Percentiles rank a stretch among this genome's conserved stretches.
These are phyloP conservation scores for Grigorovia transvaalensis DNA, from an alignment of 805 yeast genomes.

Conservation along the genomic window DNA sequence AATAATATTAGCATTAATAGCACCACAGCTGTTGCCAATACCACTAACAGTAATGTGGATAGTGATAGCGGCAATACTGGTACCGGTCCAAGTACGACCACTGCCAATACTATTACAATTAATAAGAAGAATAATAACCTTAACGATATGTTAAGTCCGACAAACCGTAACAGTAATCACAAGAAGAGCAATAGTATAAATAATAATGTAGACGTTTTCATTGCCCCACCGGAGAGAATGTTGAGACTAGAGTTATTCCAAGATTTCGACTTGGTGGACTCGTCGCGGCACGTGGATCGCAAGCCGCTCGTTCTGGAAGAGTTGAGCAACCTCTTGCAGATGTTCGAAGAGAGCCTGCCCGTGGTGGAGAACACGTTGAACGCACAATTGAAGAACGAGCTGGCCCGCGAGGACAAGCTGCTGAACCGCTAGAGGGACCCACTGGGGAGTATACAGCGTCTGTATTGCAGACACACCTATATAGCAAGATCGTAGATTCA, in stretches of 20 bases:
- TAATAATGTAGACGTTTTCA: not conserved
- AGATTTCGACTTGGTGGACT: conserved; percentile 13
- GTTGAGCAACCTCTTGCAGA: conserved; percentile 17
- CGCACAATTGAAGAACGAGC: conserved; percentile 10
- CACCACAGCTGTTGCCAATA: not conserved
- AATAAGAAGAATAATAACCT: not conserved
- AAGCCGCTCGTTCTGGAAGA: conserved; percentile 25
- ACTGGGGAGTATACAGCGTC: not conserved
- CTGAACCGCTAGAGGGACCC: not conserved
- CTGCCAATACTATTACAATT: not conserved
- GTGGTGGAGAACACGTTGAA: conserved; percentile 21
- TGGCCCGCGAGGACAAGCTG: not conserved
- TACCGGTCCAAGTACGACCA: no score
- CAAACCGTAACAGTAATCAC: not conserved
- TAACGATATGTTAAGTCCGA: not conserved
- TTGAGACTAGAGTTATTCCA: conserved; percentile 22
- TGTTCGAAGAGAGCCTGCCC: conserved; percentile 25
- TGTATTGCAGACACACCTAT: no score
- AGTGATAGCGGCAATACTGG: not conserved
- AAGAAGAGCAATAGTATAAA: not conserved
- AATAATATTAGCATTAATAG: not conserved
- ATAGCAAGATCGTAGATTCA: not conserved
- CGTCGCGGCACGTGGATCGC: conserved; percentile 14
- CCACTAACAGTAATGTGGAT: not conserved
- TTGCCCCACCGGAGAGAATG: conserved; percentile 22